Evolutionary conservation across 441 rosid genomes (phyloP), one percentile per base, ranked within the genome.

Genomic region (Rhodomyrtus psidioides): DNA sequence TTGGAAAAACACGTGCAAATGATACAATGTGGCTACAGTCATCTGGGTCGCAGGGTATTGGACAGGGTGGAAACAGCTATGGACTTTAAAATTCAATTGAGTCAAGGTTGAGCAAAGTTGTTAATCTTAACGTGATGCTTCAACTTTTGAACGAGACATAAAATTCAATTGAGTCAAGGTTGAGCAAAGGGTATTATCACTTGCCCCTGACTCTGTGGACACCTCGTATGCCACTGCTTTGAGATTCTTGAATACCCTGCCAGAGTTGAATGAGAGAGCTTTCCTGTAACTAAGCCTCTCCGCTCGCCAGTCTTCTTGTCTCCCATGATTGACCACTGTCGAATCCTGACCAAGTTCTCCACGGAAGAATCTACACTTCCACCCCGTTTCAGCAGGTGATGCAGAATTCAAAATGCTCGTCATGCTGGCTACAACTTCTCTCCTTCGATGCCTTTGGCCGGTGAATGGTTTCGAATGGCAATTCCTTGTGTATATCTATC

Each of bases 171-270:
- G 79, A 70, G 42, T 70, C 79, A 34, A 39, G 79, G n/a, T 42
- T 10, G 49, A 70, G 49, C 49, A 70, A 23, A 70, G n/a, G 79
- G 16, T 34, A 10, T 39, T 34, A 39, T 39, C n/a, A 10, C 82
- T 82, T 81, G 87, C 93, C 92, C 90, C 83, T 9, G 83, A 30
- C 70, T 85, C 87, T 10, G 89, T 10, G 46, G 89, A 56, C 75
- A 75, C 65, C 53, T 86, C 84, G 28, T 65, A 42, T n/a, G 89
- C 87, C 75, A 88, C 87, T 30, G 91, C 91, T 87, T 55, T 83
- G 51, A 53, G 83, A 53, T 53, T 62, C 82, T 56, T 88, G 46
- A 53, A 24, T 13, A 2, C 74, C 8, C 56, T 84, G 21, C 75
- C n/a, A 58, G 82, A 82, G 57, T 60, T 76, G 70, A 53, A 65